phyloP scores from a whole-genome alignment of 768 basidiomycete genomes.

The Cyclocybe cylindracea region DNA sequence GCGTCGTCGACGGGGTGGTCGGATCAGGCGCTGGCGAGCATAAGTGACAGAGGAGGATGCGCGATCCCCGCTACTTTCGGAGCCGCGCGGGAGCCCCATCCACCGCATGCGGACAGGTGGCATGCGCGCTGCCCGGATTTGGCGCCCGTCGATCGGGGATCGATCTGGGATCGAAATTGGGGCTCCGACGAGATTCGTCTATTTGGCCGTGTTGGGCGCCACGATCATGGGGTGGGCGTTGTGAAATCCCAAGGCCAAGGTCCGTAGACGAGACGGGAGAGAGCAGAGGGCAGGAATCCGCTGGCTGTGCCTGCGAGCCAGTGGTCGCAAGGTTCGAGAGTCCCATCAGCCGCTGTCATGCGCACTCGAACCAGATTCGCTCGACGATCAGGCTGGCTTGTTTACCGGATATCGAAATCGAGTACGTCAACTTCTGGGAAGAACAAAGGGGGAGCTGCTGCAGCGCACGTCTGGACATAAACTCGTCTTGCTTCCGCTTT shows the following conservation, averaged over 20 bases:
- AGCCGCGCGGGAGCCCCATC: constrained; percentile 21
- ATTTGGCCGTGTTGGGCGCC: too few relatives aligned
- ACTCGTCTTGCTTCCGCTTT: constrained; percentile 42
- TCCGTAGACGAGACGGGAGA: too few relatives aligned
- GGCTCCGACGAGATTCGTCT: too few relatives aligned
- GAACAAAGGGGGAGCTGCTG: constrained; percentile 39
- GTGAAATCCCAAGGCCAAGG: too few relatives aligned
- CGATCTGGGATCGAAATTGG: not conserved
- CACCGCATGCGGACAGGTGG: not conserved
- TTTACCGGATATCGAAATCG: constrained; percentile 31
- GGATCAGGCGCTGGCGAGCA: too few relatives aligned
- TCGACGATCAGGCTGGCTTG: constrained; percentile 43
- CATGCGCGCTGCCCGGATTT: constrained; percentile 5
- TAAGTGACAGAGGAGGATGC: not conserved
- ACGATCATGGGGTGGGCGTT: too few relatives aligned
- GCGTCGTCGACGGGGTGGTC: too few relatives aligned
- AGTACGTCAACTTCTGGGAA: constrained; percentile 44
- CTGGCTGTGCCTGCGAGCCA: constrained; percentile 48
- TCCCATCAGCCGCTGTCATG: constrained; percentile 45
- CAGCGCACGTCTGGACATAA: constrained; percentile 32
- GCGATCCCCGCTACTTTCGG: constrained; percentile 28
- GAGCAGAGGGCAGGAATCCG: constrained; percentile 40
- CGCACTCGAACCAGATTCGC: constrained; percentile 45
- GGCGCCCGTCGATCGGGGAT: constrained; percentile 2
- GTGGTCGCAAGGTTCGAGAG: constrained; percentile 44